Base-by-base conservation (phyloP, 805 yeast genomes). In the Candida saitoana region DNA sequence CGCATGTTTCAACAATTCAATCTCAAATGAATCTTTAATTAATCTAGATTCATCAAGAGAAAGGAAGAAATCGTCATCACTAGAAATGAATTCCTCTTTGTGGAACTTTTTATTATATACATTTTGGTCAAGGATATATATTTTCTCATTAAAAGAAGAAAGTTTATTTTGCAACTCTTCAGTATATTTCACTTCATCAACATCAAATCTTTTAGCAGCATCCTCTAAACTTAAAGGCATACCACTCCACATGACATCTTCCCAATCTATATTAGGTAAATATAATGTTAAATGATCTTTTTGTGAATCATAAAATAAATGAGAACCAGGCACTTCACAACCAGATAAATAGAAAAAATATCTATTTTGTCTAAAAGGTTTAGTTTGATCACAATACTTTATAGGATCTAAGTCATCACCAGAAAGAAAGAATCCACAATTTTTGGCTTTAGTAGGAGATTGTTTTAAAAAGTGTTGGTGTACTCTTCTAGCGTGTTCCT, bases 171-270 rank as follows among this genome's bases (percentile, higher is more conserved):
- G 62, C 36, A 89, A 55, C 3, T 77, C 80, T n/a, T 62, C 53
- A 8, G 72, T 75, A 53, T 83, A 86, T 43, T 77, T 60, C 36
- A 90, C 95, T 34, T 79, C 84, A 60, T 93, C 98, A 22, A 88
- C 90, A 54, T 91, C 96, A 51, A 65, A 91, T 46, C 70, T 73
- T 16, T 67, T 57, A 38, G 61, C 41, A 0, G 96, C 96, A 15
- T 83, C 81, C 36, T 82, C 82, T 3, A 73, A 48, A 31, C 78
- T 67, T 40, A 87, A 48, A 4, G 99, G 99, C 62, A 84, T 56
- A 0, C 99, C 99, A 44, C 93, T 82, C 99, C 99, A 91, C 88
- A 93, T 84, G 33, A 91, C 84, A 57, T 87, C 96, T 34, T 93
- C 98, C 34, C 74, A 65, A 56, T 89, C 96, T 31, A 91, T 72